Evolutionary conservation across 257 asterid species (phyloP).

Genomic region (Solanum boliviense): DNA sequence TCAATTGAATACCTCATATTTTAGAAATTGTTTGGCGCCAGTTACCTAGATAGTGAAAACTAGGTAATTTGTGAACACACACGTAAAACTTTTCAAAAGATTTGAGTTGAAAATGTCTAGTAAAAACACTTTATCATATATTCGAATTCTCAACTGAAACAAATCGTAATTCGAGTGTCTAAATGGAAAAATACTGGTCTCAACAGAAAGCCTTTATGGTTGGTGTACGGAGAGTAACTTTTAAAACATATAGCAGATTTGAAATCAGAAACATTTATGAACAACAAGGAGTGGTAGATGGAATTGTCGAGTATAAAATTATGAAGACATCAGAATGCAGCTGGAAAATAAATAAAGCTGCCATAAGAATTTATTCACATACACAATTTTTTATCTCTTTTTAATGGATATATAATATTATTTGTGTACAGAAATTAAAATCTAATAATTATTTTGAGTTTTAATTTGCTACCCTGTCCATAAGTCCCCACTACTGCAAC

Average conservation of each 20-base stretch:
- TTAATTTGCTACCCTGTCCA: background rate
- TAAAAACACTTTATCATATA: background rate
- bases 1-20: background rate
- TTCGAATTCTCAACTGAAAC: background rate
- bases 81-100: background rate
- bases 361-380: background rate
- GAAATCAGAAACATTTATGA: background rate
- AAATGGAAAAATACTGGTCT: background rate
- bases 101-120: background rate
- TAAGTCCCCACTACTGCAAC: background rate
- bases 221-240: background rate
- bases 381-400: background rate
- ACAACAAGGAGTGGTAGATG: background rate
- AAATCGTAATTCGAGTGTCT: background rate
- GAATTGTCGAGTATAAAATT: background rate
- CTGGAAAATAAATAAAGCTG: background rate
- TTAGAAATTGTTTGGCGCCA: background rate
- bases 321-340: background rate
- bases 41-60: too few relatives aligned
- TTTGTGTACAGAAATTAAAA: background rate
- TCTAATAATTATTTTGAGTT: background rate
- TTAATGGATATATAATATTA: background rate
- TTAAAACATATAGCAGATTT: background rate
- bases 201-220: background rate
- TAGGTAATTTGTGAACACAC: background rate